phyloP scores from a whole-genome alignment of 2,329 filamentous ascomycete species.

The Fusarium austroafricanum region DNA sequence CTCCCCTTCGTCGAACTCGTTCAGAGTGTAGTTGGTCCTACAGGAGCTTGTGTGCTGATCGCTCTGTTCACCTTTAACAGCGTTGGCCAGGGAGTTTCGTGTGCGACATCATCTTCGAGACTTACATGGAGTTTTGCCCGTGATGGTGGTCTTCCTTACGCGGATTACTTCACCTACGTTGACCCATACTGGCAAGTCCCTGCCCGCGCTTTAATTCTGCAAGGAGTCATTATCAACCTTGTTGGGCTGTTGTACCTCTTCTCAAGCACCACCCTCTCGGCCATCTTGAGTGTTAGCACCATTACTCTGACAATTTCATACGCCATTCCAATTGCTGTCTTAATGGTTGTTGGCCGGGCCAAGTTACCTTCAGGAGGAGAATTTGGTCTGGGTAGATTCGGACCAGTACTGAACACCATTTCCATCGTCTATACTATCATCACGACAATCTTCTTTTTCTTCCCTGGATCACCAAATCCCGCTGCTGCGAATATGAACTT shows the following conservation, averaged over 20 bases:
- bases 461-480: slow-evolving; percentile 59
- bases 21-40: slow-evolving; percentile 49
- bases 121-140: slow-evolving; percentile 66
- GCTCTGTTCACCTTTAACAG: slow-evolving; percentile 67
- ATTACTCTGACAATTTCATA: slow-evolving; percentile 66
- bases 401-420: slow-evolving; percentile 56
- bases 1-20: slow-evolving; percentile 63
- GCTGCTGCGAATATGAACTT: slow-evolving; percentile 64
- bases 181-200: slow-evolving; percentile 64
- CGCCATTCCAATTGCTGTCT: slow-evolving; percentile 59
- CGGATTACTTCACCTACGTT: slow-evolving; percentile 57
- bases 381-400: slow-evolving; percentile 59
- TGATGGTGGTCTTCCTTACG: slow-evolving; percentile 60
- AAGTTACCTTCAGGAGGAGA: slow-evolving; percentile 58
- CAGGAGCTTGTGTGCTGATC: slow-evolving; percentile 57
- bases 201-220: slow-evolving; percentile 62
- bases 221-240: slow-evolving; percentile 55
- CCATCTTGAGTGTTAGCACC: slow-evolving; percentile 66
- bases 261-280: slow-evolving; percentile 62
- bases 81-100: slow-evolving; percentile 62
- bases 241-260: slow-evolving; percentile 67
- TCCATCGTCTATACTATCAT: slow-evolving; percentile 63
- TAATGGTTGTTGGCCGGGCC: slow-evolving; percentile 63
- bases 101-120: slow-evolving; percentile 63
- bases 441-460: slow-evolving; percentile 67